Percentiles rank a stretch among this genome's conserved stretches.
Evolutionary conservation across 495 filamentous ascomycete species (phyloP).

Genomic region (Daldinia childiae): DNA sequence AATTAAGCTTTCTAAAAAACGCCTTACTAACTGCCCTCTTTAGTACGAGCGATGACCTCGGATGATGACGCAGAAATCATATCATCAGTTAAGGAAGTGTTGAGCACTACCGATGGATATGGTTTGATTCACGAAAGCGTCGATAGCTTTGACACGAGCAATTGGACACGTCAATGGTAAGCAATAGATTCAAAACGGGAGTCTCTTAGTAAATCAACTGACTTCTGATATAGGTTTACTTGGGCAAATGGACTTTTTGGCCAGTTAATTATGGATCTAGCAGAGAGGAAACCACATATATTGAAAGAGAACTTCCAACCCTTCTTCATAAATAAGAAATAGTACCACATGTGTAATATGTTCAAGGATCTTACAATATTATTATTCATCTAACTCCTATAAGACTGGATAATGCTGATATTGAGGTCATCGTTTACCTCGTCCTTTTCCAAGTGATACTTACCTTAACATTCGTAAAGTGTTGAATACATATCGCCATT

Average conservation of each 20-base stretch:
- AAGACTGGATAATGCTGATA: no score
- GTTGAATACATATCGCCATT: no score
- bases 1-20: not conserved
- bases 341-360: not conserved
- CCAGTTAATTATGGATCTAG: conserved; percentile 69
- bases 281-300: conserved; percentile 52
- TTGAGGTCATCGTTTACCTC: no score
- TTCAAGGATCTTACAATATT: no score
- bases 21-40: not conserved
- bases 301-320: conserved; percentile 53
- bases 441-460: no score
- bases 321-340: conserved; percentile 20
- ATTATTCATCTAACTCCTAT: no score
- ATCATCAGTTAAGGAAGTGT: conserved; percentile 55
- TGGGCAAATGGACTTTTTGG: conserved; percentile 78
- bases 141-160: conserved; percentile 57
- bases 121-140: conserved; percentile 71
- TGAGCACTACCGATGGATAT: conserved; percentile 63
- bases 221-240: conserved; percentile 62
- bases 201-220: conserved; percentile 15
- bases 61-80: conserved; percentile 60
- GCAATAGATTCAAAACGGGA: not conserved
- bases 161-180: conserved; percentile 69
- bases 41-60: conserved; percentile 52
- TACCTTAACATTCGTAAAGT: no score